These are phyloP conservation scores for Plectranthus barbatus DNA, from an alignment of 257 asterid genomes.

Conservation along the genomic window DNA sequence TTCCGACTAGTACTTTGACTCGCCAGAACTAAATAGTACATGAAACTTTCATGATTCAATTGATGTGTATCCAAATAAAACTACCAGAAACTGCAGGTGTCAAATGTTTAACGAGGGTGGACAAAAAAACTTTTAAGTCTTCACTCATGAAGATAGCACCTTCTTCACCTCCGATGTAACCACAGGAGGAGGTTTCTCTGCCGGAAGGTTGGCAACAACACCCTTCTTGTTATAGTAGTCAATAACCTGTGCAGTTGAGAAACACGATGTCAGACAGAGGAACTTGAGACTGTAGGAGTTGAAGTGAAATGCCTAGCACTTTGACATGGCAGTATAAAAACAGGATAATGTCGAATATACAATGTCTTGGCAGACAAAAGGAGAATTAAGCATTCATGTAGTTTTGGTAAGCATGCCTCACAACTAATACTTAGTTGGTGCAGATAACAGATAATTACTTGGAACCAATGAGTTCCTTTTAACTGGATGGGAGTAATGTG, in stretches of 20 bases:
- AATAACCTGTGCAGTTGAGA: slow-evolving; percentile 42
- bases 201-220: slow-evolving; percentile 59
- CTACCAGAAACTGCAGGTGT: slow-evolving; percentile 8
- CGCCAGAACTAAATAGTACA: slow-evolving; percentile 14
- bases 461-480: background rate
- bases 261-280: background rate
- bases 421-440: background rate
- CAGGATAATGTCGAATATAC: background rate
- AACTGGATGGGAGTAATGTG: too few relatives aligned
- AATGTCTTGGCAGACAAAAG: background rate
- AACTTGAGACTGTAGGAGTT: background rate
- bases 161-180: slow-evolving; percentile 60
- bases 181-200: slow-evolving; percentile 67
- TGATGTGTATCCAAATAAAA: slow-evolving; percentile 5
- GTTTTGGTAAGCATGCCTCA: background rate
- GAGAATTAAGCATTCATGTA: background rate
- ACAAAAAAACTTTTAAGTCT: background rate
- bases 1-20: slow-evolving; percentile 3
- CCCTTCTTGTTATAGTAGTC: slow-evolving; percentile 64
- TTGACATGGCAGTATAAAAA: background rate
- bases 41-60: slow-evolving; percentile 1
- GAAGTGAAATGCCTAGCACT: background rate
- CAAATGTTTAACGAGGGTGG: slow-evolving; percentile 9
- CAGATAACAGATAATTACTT: background rate
- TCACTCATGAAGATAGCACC: slow-evolving; percentile 47